Evolutionary conservation across 306 rosid species (phyloP).

Genomic region (Malus orientalis): DNA sequence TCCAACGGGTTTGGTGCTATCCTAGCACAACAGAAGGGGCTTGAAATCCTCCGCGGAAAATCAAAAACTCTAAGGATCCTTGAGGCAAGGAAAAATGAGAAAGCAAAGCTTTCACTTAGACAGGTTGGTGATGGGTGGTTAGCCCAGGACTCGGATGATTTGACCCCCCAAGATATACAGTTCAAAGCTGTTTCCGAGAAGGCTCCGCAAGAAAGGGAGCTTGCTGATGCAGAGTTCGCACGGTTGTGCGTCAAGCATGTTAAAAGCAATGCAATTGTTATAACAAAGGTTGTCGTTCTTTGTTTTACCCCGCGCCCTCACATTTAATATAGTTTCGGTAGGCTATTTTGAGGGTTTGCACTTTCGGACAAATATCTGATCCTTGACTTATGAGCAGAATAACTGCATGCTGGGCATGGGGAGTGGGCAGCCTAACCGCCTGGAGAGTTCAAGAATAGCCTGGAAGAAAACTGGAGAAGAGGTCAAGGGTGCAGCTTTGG

Average conservation of each 20-base stretch:
- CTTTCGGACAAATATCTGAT: conserved; percentile 4
- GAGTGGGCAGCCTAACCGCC: conserved; percentile 92
- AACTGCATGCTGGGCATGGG: conserved; percentile 94
- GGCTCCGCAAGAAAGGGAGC: conserved; percentile 55
- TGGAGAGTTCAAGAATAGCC: conserved; percentile 80
- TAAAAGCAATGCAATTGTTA: conserved; percentile 87
- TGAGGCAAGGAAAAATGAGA: conserved; percentile 56
- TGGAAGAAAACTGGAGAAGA: conserved; percentile 82
- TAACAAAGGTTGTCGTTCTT: conserved; percentile 55
- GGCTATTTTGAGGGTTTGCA: neutral
- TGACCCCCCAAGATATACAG: conserved; percentile 59
- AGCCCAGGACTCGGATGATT: conserved; percentile 81
- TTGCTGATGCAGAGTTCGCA: conserved; percentile 57
- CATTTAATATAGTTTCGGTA: neutral
- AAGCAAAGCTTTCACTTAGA: conserved; percentile 81
- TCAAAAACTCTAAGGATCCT: conserved; percentile 81
- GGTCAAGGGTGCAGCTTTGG: conserved; percentile 85
- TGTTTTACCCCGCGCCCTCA: neutral
- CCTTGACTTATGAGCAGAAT: conserved; percentile 39
- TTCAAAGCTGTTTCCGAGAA: conserved; percentile 52
- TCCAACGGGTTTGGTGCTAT: no score
- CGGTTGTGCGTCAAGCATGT: conserved; percentile 92
- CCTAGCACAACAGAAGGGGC: conserved; percentile 41
- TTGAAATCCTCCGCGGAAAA: conserved; percentile 76
- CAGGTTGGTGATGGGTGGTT: conserved; percentile 97